Evolutionary conservation across 2,329 filamentous ascomycete species (phyloP).

Genomic region (Penicillium corylophilum): DNA sequence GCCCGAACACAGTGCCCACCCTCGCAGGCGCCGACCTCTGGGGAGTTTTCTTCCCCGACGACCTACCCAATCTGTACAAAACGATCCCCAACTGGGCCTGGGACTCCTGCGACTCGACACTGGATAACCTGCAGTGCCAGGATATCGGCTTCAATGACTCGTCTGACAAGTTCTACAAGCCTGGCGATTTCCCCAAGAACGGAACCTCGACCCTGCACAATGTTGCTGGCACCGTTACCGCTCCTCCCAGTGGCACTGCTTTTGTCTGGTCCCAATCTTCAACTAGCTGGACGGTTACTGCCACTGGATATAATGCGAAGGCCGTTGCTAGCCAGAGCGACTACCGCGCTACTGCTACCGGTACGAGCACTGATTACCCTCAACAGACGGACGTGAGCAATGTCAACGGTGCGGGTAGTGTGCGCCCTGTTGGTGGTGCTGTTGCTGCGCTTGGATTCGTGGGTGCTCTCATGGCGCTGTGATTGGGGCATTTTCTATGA

Average conservation of each 20-base stretch:
- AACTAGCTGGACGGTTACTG: conserved; percentile 37
- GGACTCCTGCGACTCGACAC: conserved; percentile 17
- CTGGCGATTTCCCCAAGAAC: conserved; percentile 21
- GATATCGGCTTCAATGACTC: conserved; percentile 19
- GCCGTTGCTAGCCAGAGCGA: conserved; percentile 19
- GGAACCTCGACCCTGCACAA: conserved; percentile 35
- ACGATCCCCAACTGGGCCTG: conserved; percentile 21
- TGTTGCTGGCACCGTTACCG: conserved; percentile 29
- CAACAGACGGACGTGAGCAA: conserved; percentile 7
- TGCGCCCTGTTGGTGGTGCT: conserved; percentile 6
- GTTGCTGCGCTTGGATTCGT: conserved; percentile 11
- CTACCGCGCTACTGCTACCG: conserved; percentile 17
- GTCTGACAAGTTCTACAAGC: conserved; percentile 23
- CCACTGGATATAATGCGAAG: conserved; percentile 27
- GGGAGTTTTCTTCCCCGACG: conserved; percentile 20
- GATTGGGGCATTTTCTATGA: not conserved
- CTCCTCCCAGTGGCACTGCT: conserved; percentile 35
- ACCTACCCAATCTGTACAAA: conserved; percentile 18
- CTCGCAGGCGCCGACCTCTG: conserved; percentile 22
- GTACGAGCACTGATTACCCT: conserved; percentile 2
- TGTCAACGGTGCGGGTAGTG: conserved; percentile 2
- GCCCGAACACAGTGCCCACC: conserved; percentile 30
- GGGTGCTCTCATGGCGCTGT: conserved; percentile 5
- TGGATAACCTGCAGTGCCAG: conserved; percentile 20
- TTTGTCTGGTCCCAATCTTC: conserved; percentile 37